These are phyloP conservation scores for Royoungia palumana DNA, from an alignment of 768 basidiomycete species.

Conservation along the genomic window DNA sequence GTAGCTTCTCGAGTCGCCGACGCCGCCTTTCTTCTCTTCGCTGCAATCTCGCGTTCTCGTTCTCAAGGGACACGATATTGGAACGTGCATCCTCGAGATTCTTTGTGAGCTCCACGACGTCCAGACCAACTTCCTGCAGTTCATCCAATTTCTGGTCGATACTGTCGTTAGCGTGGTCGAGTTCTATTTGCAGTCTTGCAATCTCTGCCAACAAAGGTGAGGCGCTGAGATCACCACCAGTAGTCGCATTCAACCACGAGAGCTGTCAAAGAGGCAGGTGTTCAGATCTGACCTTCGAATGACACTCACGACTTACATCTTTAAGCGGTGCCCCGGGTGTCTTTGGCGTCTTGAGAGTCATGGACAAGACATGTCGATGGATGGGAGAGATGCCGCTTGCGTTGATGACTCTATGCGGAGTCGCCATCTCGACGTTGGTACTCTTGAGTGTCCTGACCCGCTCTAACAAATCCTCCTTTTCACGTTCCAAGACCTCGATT, in stretches of 20 bases:
- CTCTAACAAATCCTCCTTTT: constrained; percentile 73
- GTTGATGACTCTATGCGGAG: constrained; percentile 56
- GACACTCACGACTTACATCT: constrained; percentile 52
- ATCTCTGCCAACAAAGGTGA: constrained; percentile 73
- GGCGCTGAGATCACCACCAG: constrained; percentile 47
- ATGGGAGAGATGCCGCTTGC: constrained; percentile 69
- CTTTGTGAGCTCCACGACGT: constrained; percentile 65
- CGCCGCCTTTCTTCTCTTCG: constrained; percentile 69
- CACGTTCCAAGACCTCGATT: constrained; percentile 72
- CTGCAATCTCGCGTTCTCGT: constrained; percentile 61
- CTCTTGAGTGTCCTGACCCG: constrained; percentile 58
- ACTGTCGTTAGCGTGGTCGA: constrained; percentile 75
- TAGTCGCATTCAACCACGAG: constrained; percentile 68
- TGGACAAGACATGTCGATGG: constrained; percentile 65
- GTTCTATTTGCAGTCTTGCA: constrained; percentile 65
- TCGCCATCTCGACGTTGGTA: constrained; percentile 49
- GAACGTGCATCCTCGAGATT: constrained; percentile 70
- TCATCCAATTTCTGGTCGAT: constrained; percentile 88
- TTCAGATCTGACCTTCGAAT: background rate
- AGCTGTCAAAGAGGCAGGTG: constrained; percentile 41
- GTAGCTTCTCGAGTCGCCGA: constrained; percentile 54
- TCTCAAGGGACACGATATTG: constrained; percentile 55
- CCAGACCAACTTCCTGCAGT: constrained; percentile 76
- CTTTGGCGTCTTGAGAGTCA: constrained; percentile 66
- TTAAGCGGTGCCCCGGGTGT: constrained; percentile 76